Evolutionary conservation across 805 yeast genomes (phyloP).

Genomic region (Suhomyces kilbournensis): DNA sequence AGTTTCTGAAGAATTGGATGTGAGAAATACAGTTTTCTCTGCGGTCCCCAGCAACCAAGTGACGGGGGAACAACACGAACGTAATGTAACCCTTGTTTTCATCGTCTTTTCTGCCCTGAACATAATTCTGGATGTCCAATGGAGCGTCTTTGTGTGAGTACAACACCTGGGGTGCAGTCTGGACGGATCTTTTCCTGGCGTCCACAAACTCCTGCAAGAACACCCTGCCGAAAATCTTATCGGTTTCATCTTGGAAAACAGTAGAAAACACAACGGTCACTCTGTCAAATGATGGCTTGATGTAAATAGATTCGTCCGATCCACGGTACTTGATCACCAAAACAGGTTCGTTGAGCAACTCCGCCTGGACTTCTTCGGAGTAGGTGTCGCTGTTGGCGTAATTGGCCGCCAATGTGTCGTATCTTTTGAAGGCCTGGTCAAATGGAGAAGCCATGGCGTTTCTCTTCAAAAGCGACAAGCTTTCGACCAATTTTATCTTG

Average conservation of each 20-base stretch:
- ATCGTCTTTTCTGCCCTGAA: conserved; percentile 42
- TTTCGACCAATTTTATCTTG: conserved; percentile 51
- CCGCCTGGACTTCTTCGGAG: conserved; percentile 43
- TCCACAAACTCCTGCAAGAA: conserved; percentile 92
- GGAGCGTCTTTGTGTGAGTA: conserved; percentile 93
- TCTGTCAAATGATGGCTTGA: conserved; percentile 91
- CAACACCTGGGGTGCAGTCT: conserved; percentile 97
- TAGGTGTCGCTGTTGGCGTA: conserved; percentile 43
- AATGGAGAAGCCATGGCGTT: conserved; percentile 92
- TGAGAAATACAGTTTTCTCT: conserved; percentile 88
- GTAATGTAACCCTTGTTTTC: conserved; percentile 54
- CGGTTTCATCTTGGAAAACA: conserved; percentile 93
- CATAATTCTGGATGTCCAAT: conserved; percentile 53
- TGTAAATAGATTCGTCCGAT: conserved; percentile 77
- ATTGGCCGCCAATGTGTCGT: conserved; percentile 58
- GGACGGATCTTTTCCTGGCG: conserved; percentile 92
- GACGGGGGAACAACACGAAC: conserved; percentile 80
- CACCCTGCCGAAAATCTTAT: conserved; percentile 84
- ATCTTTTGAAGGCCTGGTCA: conserved; percentile 77
- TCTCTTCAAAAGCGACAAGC: conserved; percentile 75
- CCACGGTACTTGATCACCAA: conserved; percentile 83
- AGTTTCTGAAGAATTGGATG: conserved; percentile 88
- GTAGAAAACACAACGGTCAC: conserved; percentile 96
- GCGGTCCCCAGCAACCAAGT: conserved; percentile 57
- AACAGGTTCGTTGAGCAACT: conserved; percentile 52